Base-by-base conservation (phyloP, 129 eudicot genomes). In the Arctium lappa region DNA sequence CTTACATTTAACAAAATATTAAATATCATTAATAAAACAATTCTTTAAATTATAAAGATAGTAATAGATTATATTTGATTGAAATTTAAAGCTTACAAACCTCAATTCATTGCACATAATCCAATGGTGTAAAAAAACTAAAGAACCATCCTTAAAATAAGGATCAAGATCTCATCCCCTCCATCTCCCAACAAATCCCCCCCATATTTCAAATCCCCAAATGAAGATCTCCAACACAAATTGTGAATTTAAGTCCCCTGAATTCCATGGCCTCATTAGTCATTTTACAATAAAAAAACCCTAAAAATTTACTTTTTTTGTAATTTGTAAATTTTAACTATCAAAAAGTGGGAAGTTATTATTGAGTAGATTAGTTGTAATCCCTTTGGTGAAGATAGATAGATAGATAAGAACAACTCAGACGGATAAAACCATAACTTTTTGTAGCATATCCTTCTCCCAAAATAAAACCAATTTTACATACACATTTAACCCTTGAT, bases 111-210 rank as follows among this genome's bases (percentile, higher is more conserved):
- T 85, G 84, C 91, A 82, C 90, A 86, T 81, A 80, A 74, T 72
- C 86, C 87, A 84, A 84, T 86, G 88, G 79, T 81, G 44, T 79
- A 75, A 40, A 78, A 79, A 78, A 79, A 40, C 72, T 68, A 79
- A 70, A 72, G 10, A 81, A 48, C 53, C 39, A 30, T 84, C 87
- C 88, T 81, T 48, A 86, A 50, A 73, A 32, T 81, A 77, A 73
- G 81, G 86, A 85, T 81, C 78, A 85, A 89, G 85, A 86, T 87
- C 89, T 84, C 90, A 77, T 84, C 83, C 82, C 80, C 89, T 73
- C 78, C 82, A 77, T 78, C 81, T 65, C 83, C 60, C 88, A 89
- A 86, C 87, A 74, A 78, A 72, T 81, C 81, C 72, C 73, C 66
- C 76, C 72, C 80, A 79, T 74, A 37, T 39, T 40, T 79, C 56